Conservation (phyloP, 225 moss, liverwort and hornwort genomes). For the Physcomitrellopsis africana region DNA sequence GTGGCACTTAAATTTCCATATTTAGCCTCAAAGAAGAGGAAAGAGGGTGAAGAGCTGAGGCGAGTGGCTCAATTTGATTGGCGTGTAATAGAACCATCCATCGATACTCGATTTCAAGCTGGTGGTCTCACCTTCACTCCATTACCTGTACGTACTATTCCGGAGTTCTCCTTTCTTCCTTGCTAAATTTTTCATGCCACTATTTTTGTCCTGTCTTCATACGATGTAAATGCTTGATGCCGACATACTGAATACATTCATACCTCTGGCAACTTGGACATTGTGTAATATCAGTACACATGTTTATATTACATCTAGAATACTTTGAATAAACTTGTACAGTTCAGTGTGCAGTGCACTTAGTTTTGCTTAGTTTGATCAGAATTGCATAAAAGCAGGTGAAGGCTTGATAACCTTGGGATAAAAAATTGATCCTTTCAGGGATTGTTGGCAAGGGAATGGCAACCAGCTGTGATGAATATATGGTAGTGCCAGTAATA, state of each 20-base stretch:
- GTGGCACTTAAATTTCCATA: conserved; percentile 75
- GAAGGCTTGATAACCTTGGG: not conserved
- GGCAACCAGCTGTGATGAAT: not conserved
- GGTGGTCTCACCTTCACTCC: conserved; percentile 83
- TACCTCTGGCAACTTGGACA: not conserved
- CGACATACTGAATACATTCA: conserved; percentile 17
- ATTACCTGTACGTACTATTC: conserved; percentile 63
- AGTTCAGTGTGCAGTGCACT: not conserved
- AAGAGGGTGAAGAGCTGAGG: conserved; percentile 77
- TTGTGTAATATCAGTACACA: not conserved
- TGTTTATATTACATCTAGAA: not conserved
- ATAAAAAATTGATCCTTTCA: conserved; percentile 1
- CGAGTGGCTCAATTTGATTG: conserved; percentile 95
- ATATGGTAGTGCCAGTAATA: conserved; percentile 10
- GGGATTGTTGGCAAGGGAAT: conserved; percentile 10
- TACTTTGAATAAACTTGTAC: no score
- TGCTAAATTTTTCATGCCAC: conserved; percentile 8
- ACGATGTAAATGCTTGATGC: conserved; percentile 6
- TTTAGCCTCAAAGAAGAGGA: conserved; percentile 59
- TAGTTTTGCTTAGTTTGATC: conserved; percentile 12
- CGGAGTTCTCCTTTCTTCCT: conserved; percentile 1
- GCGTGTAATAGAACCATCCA: conserved; percentile 80
- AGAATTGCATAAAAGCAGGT: conserved; percentile 24
- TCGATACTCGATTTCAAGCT: conserved; percentile 65
- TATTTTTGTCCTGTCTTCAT: not conserved